Evolutionary conservation across 129 eudicot species (phyloP), one percentile per base, ranked within the genome.

Genomic region (Silybum marianum): DNA sequence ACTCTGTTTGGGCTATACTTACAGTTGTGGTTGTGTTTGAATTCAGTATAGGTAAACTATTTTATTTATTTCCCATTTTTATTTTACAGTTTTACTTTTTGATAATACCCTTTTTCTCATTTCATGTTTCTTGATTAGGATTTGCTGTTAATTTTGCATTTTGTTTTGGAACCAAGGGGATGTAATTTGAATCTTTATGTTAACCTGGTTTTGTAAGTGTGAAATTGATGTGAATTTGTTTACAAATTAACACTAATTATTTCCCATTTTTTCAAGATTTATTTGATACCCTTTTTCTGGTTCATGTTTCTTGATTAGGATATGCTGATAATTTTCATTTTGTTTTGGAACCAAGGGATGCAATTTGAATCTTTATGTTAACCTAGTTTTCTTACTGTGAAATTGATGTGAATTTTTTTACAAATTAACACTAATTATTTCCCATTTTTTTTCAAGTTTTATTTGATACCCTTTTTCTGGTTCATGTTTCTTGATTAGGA

Each of bases 21-120:
- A 87, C 97, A 71, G 97, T 91, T 79, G 93, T 91, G 9, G 91
- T 91, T 32, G 89, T 89, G 21, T 91, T 89, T 75, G 97, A 91
- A 63, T 91, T 87, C 90, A 89, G 91, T 39, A 86, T 91, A 73
- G 97, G 97, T 91, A 87, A 51, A 13, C 24, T 84, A 4, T 6
- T 38, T n/a, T 39, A 7, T 39, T 19, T 80, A 10, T 28, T 67
- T 40, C 19, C 22, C 63, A 1, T 14, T 4, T 26, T 4, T 4
- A 3, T 18, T 74, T 38, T 51, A 14, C 25, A 2, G 39, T 12
- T 75, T 36, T 23, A 21, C n/a, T n/a, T n/a, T 74, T n/a, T 65
- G 8, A 81, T 73, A 44, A 22, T 22, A 22, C 24, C 18, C 1
- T 51, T 67, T 21, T 36, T 22, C 22, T 19, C 11, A 1, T 38